These are phyloP conservation scores for Gastroboletus turbinatus DNA, from an alignment of 1,284 basidiomycete species.

Conservation along the genomic window DNA sequence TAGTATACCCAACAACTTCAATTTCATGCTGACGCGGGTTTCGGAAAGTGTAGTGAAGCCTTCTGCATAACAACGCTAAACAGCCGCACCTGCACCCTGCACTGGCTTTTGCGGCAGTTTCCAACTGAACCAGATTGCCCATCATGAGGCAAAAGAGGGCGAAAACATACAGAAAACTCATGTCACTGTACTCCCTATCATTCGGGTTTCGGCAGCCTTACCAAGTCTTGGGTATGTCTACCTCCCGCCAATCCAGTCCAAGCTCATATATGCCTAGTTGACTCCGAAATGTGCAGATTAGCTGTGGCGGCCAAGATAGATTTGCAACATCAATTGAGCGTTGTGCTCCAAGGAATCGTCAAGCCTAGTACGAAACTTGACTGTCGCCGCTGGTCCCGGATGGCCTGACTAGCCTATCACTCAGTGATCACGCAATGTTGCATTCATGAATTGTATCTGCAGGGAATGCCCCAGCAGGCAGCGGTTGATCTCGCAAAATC, in stretches of 20 bases:
- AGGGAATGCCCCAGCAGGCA: slow-evolving; percentile 67
- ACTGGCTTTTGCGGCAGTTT: not conserved
- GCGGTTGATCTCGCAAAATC: slow-evolving; percentile 87
- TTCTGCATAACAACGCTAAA: slow-evolving; percentile 28
- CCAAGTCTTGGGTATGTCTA: slow-evolving; percentile 74
- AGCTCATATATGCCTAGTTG: slow-evolving; percentile 52
- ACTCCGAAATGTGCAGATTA: slow-evolving; percentile 81
- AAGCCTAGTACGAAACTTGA: slow-evolving; percentile 77
- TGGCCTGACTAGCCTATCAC: slow-evolving; percentile 39
- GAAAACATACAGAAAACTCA: slow-evolving; percentile 89
- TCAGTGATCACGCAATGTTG: slow-evolving; percentile 97
- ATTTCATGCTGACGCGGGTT: slow-evolving; percentile 17
- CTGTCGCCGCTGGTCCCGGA: slow-evolving; percentile 4
- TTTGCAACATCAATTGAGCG: slow-evolving; percentile 68
- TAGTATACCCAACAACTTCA: slow-evolving; percentile 10
- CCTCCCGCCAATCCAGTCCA: slow-evolving; percentile 3
- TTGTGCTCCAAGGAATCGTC: slow-evolving; percentile 78
- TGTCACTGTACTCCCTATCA: slow-evolving; percentile 80
- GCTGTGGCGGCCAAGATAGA: slow-evolving; percentile 71
- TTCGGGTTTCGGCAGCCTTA: slow-evolving; percentile 92
- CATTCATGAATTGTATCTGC: slow-evolving; percentile 85
- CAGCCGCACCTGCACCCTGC: slow-evolving; percentile 11
- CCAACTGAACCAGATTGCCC: not conserved
- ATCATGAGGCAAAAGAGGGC: slow-evolving; percentile 90
- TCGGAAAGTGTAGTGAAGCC: not conserved